phyloP scores from a whole-genome alignment of 2,329 filamentous ascomycete genomes.

The Triangularia setosa region DNA sequence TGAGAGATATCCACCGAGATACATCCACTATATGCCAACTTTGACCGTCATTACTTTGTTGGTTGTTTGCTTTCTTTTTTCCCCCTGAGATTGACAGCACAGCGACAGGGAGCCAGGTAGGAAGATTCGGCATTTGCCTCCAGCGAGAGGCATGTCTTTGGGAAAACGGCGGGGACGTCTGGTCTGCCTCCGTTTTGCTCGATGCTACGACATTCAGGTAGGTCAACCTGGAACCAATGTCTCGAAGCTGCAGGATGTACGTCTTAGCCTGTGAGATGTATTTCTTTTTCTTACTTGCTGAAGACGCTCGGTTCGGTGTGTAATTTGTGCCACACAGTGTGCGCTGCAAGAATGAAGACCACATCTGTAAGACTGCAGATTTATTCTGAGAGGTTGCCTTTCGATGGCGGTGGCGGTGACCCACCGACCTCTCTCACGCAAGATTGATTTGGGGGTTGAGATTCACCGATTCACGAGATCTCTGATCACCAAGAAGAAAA shows the following conservation, averaged over 20 bases:
- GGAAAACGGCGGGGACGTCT: not conserved
- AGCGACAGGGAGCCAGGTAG: not conserved
- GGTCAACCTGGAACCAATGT: not conserved
- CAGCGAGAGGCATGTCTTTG: not conserved
- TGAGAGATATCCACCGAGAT: not conserved
- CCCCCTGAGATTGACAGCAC: not conserved
- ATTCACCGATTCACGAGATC: not conserved
- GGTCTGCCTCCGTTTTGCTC: not conserved
- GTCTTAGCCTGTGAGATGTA: not conserved
- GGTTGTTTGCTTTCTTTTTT: not conserved
- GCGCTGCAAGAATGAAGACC: not conserved
- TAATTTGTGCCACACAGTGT: not conserved
- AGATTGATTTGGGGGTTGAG: not conserved
- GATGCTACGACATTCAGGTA: not conserved
- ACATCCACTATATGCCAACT: not conserved
- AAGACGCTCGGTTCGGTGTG: not conserved
- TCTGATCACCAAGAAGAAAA: not conserved
- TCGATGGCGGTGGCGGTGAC: not conserved
- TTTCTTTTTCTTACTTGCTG: not conserved
- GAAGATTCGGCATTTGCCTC: not conserved
- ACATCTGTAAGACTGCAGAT: not conserved
- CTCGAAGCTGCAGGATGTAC: not conserved
- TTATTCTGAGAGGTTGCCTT: not conserved
- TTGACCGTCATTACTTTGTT: not conserved
- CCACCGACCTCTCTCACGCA: not conserved